Evolutionary conservation across 768 basidiomycete genomes (phyloP).

Genomic region (Kondoa malvinella): DNA sequence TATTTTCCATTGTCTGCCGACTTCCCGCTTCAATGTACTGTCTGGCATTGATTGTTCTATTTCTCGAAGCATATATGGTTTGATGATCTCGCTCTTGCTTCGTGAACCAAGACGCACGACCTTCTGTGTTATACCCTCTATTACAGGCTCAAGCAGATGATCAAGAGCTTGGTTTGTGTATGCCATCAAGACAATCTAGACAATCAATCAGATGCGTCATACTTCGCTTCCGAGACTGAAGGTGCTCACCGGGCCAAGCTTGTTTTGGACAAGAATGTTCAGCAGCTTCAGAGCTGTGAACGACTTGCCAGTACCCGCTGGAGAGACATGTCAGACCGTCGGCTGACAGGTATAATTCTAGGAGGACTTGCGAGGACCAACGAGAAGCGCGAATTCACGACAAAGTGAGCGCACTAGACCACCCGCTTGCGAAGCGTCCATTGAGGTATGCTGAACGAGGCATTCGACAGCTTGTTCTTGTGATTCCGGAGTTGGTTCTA

Average conservation of each 20-base stretch:
- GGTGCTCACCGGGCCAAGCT: conserved; percentile 30
- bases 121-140: not conserved
- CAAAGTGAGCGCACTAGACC: conserved; percentile 48
- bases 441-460: conserved; percentile 38
- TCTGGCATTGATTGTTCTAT: too few species aligned
- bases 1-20: too few species aligned
- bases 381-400: conserved; percentile 49
- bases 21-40: too few species aligned
- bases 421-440: conserved; percentile 57
- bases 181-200: not conserved
- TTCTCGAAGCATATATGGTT: not conserved
- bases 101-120: not conserved
- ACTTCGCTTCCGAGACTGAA: too few species aligned
- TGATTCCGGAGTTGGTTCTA: too few species aligned
- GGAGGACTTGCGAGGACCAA: too few species aligned
- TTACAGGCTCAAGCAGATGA: not conserved
- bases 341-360: too few species aligned
- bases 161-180: not conserved
- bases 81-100: not conserved
- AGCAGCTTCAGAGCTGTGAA: not conserved
- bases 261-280: not conserved
- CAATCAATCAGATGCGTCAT: too few species aligned
- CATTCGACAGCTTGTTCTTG: too few species aligned
- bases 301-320: not conserved
- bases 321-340: too few species aligned